Evolutionary conservation across 108 stramenopile genomes (phyloP).

Genomic region (Thalassiosira profunda): DNA sequence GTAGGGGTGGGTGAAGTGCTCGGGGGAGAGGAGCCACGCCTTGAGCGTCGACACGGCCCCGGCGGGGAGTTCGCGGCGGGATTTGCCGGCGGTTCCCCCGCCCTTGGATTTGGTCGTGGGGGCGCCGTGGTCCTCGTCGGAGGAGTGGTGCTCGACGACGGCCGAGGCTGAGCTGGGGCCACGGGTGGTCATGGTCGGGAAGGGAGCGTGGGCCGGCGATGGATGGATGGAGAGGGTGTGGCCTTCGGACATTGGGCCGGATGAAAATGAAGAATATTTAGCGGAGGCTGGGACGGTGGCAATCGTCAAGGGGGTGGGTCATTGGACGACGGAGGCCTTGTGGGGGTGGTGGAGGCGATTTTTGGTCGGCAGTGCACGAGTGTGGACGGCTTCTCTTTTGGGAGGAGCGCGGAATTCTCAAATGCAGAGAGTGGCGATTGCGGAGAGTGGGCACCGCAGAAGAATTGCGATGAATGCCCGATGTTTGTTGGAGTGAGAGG

Average conservation of each 20-base stretch:
- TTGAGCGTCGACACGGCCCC: constrained; percentile 92
- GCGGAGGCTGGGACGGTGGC: background rate
- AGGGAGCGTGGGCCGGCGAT: background rate
- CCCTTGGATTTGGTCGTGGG: constrained; percentile 35
- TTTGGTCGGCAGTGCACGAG: too few species aligned
- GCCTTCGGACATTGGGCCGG: constrained; percentile 10
- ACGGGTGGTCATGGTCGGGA: background rate
- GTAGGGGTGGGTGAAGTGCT: constrained; percentile 95
- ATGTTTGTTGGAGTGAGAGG: too few species aligned
- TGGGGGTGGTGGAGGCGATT: too few species aligned
- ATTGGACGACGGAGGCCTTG: too few species aligned
- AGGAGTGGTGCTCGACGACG: constrained; percentile 14
- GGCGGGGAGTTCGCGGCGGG: constrained; percentile 90
- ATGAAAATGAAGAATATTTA: background rate
- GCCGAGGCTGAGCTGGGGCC: background rate
- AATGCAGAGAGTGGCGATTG: too few species aligned
- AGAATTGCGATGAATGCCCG: too few species aligned
- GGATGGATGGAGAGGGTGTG: constrained; percentile 18
- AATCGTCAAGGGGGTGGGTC: too few species aligned
- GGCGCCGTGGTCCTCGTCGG: constrained; percentile 15
- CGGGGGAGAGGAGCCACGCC: constrained; percentile 90
- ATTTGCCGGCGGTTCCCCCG: constrained; percentile 58
- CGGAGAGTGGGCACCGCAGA: too few species aligned
- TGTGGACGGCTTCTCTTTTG: too few species aligned
- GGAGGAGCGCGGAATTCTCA: too few species aligned